Evolutionary conservation across 2,329 filamentous ascomycete species (phyloP), one percentile per base, ranked within the genome.

Genomic region (Lecanicillium sp.): DNA sequence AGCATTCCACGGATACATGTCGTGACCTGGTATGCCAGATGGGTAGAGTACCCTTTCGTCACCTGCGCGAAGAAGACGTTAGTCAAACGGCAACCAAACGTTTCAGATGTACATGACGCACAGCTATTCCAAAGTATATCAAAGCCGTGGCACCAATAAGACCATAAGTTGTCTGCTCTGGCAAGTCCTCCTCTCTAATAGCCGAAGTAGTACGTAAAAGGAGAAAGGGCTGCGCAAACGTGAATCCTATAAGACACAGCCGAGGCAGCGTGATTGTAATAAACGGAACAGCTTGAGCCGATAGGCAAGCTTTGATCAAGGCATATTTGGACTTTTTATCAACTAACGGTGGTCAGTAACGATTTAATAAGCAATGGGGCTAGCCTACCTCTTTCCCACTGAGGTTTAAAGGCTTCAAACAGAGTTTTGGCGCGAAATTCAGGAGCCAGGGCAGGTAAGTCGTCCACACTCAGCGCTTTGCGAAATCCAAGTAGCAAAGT

Each of bases 81-180:
- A n/a, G n/a, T n/a, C n/a, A n/a, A n/a, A n/a, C n/a, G n/a, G n/a
- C n/a, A n/a, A n/a, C n/a, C n/a, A n/a, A n/a, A n/a, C n/a, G n/a
- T n/a, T n/a, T 25, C 11, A 33, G 29, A 16, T 14, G n/a, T 11
- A 3, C 11, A 13, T 25, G 11, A 7, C 32, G 34, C 15, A 40
- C 33, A 3, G 38, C 38, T 35, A 35, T 40, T n/a, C 38, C 38
- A n/a, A 29, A 11, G 18, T 35, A 40, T 2, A 40, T 29, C 9
- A 40, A 28, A 1, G 28, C 20, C 9, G 33, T 32, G 8, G 33
- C 38, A 8, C 35, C 11, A 22, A 40, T 40, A 3, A 40, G 29
- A 4, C n/a, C 38, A 13, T 12, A 28, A 4, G 14, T 20, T 11
- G 30, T 16, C 2, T 36, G 19, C 6, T 18, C 13, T 35, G 6